Conservation (phyloP, 805 yeast species). For the Cephaloascus albidus region DNA sequence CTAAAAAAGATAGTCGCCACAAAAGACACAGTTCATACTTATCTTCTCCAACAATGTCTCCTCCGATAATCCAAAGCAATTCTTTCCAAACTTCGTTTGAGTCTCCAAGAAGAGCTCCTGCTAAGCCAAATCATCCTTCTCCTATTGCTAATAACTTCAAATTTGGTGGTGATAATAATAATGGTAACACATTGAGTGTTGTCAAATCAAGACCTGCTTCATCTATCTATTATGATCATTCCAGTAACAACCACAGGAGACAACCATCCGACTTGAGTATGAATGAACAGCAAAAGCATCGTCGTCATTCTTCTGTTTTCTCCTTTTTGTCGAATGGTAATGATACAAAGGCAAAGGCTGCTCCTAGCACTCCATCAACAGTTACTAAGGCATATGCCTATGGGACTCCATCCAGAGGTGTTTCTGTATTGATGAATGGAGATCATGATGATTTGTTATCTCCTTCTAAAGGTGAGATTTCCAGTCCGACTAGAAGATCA, state of each 20-base stretch:
- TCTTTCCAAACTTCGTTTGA: slow-evolving; percentile 24
- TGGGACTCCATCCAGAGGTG: background rate
- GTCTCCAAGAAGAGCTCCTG: slow-evolving; percentile 70
- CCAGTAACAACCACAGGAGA: slow-evolving; percentile 26
- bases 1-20: slow-evolving; percentile 1
- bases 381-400: background rate
- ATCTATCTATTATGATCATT: slow-evolving; percentile 38
- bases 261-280: slow-evolving; percentile 31
- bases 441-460: slow-evolving; percentile 3
- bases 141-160: slow-evolving; percentile 18
- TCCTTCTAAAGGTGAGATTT: slow-evolving; percentile 2
- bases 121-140: slow-evolving; percentile 41
- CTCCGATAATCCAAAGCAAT: slow-evolving; percentile 2
- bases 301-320: slow-evolving; percentile 53
- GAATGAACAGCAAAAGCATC: slow-evolving; percentile 13
- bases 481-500: slow-evolving; percentile 32
- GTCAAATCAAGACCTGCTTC: slow-evolving; percentile 31
- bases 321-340: slow-evolving; percentile 34
- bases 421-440: slow-evolving; percentile 1
- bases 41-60: slow-evolving; percentile 5
- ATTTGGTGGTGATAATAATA: slow-evolving; percentile 19
- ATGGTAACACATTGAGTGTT: slow-evolving; percentile 8
- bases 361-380: background rate
- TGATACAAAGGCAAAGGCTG: background rate
- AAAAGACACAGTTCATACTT: slow-evolving; percentile 1